Conservation (phyloP, 352 stramenopile genomes). For the Aphanomyces cochlioides region DNA sequence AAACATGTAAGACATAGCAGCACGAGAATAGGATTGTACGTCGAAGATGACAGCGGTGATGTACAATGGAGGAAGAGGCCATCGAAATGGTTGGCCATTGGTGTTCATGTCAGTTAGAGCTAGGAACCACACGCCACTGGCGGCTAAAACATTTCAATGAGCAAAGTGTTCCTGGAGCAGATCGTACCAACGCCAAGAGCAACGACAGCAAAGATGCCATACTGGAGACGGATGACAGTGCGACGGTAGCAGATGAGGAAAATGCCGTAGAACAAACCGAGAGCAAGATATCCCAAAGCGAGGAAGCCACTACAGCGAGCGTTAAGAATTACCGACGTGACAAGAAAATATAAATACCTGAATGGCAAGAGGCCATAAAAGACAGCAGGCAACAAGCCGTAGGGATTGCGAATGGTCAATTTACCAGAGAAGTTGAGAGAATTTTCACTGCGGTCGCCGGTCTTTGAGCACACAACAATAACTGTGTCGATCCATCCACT, state of each 20-base stretch:
- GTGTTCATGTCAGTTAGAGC: slow-evolving; percentile 86
- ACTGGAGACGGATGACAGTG: slow-evolving; percentile 76
- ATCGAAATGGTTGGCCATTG: slow-evolving; percentile 85
- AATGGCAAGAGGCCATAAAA: slow-evolving; percentile 86
- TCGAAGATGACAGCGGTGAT: slow-evolving; percentile 79
- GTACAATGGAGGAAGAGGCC: slow-evolving; percentile 82
- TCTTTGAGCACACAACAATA: slow-evolving; percentile 63
- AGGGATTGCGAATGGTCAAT: slow-evolving; percentile 79
- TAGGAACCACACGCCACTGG: slow-evolving; percentile 69
- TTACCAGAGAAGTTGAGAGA: slow-evolving; percentile 60
- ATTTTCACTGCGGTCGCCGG: slow-evolving; percentile 43
- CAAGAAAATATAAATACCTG: slow-evolving; percentile 33
- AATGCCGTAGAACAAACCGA: slow-evolving; percentile 75
- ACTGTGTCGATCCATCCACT: slow-evolving; percentile 80
- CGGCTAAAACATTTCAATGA: slow-evolving; percentile 46
- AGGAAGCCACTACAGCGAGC: slow-evolving; percentile 44
- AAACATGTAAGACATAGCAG: background rate
- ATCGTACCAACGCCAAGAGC: slow-evolving; percentile 59
- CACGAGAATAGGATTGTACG: slow-evolving; percentile 38
- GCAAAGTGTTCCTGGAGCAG: slow-evolving; percentile 55
- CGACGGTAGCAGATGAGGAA: slow-evolving; percentile 64
- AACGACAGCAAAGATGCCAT: slow-evolving; percentile 76
- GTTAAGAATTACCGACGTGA: background rate
- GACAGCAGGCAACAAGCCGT: slow-evolving; percentile 69
- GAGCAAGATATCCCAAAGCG: slow-evolving; percentile 63